Evolutionary conservation across 257 asterid species (phyloP), one percentile per base, ranked within the genome.

Genomic region (Asclepias syriaca): DNA sequence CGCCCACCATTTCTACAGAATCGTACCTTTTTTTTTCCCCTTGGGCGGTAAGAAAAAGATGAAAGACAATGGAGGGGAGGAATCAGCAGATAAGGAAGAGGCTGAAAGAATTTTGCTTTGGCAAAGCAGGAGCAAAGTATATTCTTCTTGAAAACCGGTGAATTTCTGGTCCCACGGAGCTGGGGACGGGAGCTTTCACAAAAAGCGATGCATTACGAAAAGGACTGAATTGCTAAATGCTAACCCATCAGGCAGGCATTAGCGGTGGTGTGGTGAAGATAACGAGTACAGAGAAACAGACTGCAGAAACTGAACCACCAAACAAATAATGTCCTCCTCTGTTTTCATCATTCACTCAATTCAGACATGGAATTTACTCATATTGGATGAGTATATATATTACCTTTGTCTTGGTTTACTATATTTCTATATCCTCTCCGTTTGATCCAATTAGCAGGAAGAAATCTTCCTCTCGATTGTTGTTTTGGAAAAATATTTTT

Each of bases 71-170:
- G 54, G 46, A 60, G 7, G 39, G 39, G 39, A 43, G 48, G 48
- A 8, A 43, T 43, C 48, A 43, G 48, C 48, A 29, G 21, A 48
- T 15, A 48, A 22, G 59, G 27, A 5, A 32, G 51, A 21, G 68
- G 19, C 11, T 43, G 19, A 34, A 61, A 27, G 60, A 71, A 74
- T 22, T 24, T 37, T 57, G 68, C n/a, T 29, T 34, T 61, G 66
- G 40, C 39, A 53, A 48, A 34, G 69, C 73, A 32, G 73, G 73
- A 74, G 73, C 78, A 74, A 54, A 67, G 69, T 67, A 74, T 74
- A 74, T 67, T 56, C 69, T 57, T 22, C 32, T 45, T 18, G 59
- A 46, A 49, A 59, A 60, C 14, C 22, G 50, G 45, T 22, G 68
- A 22, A 22, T 54, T 54, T 54, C 27, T 19, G 59, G 59, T 54